These are phyloP conservation scores for Podaxis carcinomalis DNA, from an alignment of 768 basidiomycete species.

Conservation along the genomic window DNA sequence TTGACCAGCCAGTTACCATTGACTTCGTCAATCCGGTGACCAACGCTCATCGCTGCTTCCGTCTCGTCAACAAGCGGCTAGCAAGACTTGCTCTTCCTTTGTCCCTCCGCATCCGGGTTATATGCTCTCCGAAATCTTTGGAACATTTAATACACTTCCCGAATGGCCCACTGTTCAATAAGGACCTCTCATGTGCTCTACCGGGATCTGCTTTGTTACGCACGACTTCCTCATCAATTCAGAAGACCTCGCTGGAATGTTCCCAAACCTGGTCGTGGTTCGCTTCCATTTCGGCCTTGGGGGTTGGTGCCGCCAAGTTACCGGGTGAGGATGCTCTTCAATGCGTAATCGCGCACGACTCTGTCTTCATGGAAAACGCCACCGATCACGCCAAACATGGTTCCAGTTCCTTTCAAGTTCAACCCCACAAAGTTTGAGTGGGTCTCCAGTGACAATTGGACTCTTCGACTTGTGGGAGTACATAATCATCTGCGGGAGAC, in stretches of 20 bases:
- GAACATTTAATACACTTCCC: constrained; percentile 9
- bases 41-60: too few species aligned
- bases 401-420: constrained; percentile 15
- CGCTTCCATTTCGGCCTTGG: constrained; percentile 16
- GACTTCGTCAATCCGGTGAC: too few species aligned
- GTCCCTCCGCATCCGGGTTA: constrained; percentile 13
- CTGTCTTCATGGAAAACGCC: constrained; percentile 8
- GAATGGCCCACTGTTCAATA: constrained; percentile 15
- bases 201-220: constrained; percentile 13
- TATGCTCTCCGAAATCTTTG: constrained; percentile 13
- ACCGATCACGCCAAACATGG: constrained; percentile 9
- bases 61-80: constrained; percentile 18
- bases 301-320: background rate
- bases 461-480: constrained; percentile 11
- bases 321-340: background rate
- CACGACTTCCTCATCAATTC: constrained; percentile 9
- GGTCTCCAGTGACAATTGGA: constrained; percentile 8
- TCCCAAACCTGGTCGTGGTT: constrained; percentile 14
- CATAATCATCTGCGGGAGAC: constrained; percentile 8
- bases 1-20: too few species aligned
- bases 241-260: constrained; percentile 1
- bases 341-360: constrained; percentile 11
- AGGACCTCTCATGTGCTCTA: constrained; percentile 13
- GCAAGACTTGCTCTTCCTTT: constrained; percentile 14
- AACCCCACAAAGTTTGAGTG: constrained; percentile 17